phyloP scores from a whole-genome alignment of 805 yeast species.

The Blastobotrys attinorum region DNA sequence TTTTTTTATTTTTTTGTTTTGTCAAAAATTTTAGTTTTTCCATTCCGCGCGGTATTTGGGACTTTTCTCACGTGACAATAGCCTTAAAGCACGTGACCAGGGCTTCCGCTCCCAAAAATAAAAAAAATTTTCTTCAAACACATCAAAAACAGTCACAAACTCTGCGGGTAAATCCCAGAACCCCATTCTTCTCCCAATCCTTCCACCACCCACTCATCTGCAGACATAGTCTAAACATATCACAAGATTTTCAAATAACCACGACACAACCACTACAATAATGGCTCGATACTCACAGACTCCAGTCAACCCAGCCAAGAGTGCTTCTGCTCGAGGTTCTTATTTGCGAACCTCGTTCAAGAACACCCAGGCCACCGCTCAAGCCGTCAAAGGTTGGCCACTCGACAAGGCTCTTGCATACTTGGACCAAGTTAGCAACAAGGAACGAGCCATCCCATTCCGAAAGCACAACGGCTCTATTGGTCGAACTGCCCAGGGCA shows the following conservation, averaged over 20 bases:
- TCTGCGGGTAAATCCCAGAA: too few species aligned
- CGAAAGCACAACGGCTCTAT: slow-evolving; percentile 94
- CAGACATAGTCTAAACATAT: too few species aligned
- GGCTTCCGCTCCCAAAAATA: too few species aligned
- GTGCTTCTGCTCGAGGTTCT: slow-evolving; percentile 99
- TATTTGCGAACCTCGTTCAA: slow-evolving; percentile 98
- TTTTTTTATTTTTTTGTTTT: too few species aligned
- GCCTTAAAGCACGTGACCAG: too few species aligned
- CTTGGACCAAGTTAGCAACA: slow-evolving; percentile 93
- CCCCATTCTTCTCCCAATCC: too few species aligned
- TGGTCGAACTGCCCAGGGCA: slow-evolving; percentile 99
- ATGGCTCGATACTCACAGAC: slow-evolving; percentile 99
- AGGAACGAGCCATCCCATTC: slow-evolving; percentile 99
- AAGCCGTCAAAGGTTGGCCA: slow-evolving; percentile 98
- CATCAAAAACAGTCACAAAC: too few species aligned
- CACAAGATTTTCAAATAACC: slow-evolving; percentile 1
- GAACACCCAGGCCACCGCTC: slow-evolving; percentile 99
- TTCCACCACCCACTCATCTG: too few species aligned
- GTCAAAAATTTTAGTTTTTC: too few species aligned
- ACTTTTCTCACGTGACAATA: too few species aligned
- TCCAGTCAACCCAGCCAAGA: slow-evolving; percentile 98
- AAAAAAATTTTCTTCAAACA: too few species aligned
- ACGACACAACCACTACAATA: slow-evolving; percentile 24
- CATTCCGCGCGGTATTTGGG: too few species aligned
- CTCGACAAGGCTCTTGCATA: slow-evolving; percentile 91